Base-by-base conservation (phyloP, 2,329 filamentous ascomycete species). In the Bipolaris gigantea region DNA sequence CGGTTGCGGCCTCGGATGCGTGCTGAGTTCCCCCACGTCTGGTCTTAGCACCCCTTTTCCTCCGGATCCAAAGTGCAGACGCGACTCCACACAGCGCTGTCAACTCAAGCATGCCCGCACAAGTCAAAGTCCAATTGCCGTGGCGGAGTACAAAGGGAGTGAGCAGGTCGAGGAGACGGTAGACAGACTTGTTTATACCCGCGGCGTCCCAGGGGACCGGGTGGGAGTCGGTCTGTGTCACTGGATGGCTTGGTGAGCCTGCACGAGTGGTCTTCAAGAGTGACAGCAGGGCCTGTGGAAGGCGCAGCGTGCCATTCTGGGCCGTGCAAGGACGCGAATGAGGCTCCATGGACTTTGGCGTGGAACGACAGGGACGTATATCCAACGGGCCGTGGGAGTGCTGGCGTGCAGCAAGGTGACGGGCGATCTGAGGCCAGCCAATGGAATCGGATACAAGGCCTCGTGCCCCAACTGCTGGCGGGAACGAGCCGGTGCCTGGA, bases 31-130 rank as follows among this genome's bases (percentile, higher is more conserved):
- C 61, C 45, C 54, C 47, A 42, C 41, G 44, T 46, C 60, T 63
- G 45, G 48, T 57, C 32, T 59, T 66, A 47, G 51, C 56, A 50
- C 50, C 56, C 43, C 53, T 59, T 53, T 60, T 62, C 63, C 62
- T 63, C 64, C 67, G 66, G 50, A 71, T 49, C 66, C 69, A 73
- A 56, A 74, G 66, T 48, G 63, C 71, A 61, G 72, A 70, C 57
- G 67, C 64, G 36, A 73, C 57, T 54, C 71, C 71, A 65, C 73
- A 75, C 32, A 73, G 47, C 30, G 67, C 69, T 39, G 72, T 66
- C 61, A 75, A 55, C 59, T 73, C 66, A 43, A 72, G 71, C 73
- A 75, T 75, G 62, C 72, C 72, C 69, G 72, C 70, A 49, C 64
- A 61, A 51, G 57, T 65, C 57, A 65, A 58, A 39, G 60, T 55